These are phyloP conservation scores for Berkeleyomyces rouxiae DNA, from an alignment of 2,329 filamentous ascomycete species.

Conservation along the genomic window DNA sequence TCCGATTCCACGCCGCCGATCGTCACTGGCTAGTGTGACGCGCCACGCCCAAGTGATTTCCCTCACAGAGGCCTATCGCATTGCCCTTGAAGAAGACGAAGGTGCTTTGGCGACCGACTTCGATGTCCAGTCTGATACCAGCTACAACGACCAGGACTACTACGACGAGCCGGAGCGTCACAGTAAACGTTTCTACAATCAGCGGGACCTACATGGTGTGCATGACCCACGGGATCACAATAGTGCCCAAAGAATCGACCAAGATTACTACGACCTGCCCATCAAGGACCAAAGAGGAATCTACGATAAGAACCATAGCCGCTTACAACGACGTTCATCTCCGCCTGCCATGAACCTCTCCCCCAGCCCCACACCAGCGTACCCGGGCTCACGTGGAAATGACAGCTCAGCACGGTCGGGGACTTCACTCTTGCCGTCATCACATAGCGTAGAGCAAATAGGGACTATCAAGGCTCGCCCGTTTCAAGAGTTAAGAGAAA, in stretches of 20 bases:
- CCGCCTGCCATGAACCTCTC: constrained; percentile 6
- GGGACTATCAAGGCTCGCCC: neutral
- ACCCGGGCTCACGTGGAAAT: neutral
- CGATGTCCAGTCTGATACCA: constrained; percentile 6
- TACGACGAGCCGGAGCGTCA: neutral
- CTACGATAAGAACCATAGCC: neutral
- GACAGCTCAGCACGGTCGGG: neutral
- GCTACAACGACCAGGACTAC: constrained; percentile 11
- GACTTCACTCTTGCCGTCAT: neutral
- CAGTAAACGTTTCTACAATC: neutral
- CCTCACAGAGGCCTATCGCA: constrained; percentile 11
- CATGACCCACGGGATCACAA: neutral
- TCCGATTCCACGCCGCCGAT: constrained; percentile 13
- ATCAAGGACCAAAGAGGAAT: neutral
- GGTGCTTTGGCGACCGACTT: constrained; percentile 9
- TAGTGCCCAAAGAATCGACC: neutral
- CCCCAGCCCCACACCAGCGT: neutral
- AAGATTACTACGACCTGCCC: neutral
- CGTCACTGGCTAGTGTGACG: constrained; percentile 14
- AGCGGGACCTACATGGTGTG: neutral
- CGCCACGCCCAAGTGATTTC: constrained; percentile 13
- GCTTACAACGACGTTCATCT: constrained; percentile 2
- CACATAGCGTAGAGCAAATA: constrained; percentile 6
- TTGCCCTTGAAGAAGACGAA: constrained; percentile 12
- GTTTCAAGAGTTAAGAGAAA: constrained; percentile 5